phyloP scores from a whole-genome alignment of 352 stramenopile species.

The Nothophytophthora sp. region DNA sequence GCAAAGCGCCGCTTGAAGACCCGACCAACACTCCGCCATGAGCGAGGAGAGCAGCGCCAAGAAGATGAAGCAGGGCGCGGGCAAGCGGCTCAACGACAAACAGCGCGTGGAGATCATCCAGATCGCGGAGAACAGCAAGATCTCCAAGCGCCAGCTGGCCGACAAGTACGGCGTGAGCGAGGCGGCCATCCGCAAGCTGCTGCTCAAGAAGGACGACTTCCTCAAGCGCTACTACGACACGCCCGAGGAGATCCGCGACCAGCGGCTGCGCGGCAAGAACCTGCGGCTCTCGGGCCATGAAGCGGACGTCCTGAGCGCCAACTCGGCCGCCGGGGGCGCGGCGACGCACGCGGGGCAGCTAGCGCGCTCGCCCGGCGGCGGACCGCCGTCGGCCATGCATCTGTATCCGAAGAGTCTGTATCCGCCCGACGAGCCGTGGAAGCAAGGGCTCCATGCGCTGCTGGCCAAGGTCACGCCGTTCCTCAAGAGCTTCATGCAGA shows the following conservation, averaged over 20 bases:
- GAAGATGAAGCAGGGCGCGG: constrained; percentile 67
- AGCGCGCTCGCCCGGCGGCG: neutral
- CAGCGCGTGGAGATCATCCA: constrained; percentile 87
- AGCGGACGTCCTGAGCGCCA: neutral
- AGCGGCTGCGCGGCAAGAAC: constrained; percentile 70
- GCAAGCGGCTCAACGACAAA: constrained; percentile 80
- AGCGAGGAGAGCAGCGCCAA: constrained; percentile 31
- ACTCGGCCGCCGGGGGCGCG: neutral
- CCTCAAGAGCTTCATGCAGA: constrained; percentile 57
- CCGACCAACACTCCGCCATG: neutral
- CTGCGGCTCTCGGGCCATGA: constrained; percentile 27
- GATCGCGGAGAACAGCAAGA: constrained; percentile 75
- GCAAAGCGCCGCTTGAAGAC: neutral
- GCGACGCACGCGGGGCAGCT: constrained; percentile 1
- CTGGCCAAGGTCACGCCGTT: constrained; percentile 60
- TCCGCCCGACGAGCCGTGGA: constrained; percentile 70
- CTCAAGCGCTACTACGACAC: constrained; percentile 82
- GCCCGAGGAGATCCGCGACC: constrained; percentile 71
- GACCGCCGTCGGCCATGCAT: neutral
- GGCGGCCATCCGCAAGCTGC: constrained; percentile 76
- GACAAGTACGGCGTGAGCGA: constrained; percentile 82
- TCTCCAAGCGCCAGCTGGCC: constrained; percentile 75
- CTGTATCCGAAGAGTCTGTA: constrained; percentile 48
- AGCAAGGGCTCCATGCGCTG: constrained; percentile 53
- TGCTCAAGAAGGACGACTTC: constrained; percentile 84